Conservation (phyloP, 2,329 filamentous ascomycete genomes). For the Pestalotiopsis sp. region DNA sequence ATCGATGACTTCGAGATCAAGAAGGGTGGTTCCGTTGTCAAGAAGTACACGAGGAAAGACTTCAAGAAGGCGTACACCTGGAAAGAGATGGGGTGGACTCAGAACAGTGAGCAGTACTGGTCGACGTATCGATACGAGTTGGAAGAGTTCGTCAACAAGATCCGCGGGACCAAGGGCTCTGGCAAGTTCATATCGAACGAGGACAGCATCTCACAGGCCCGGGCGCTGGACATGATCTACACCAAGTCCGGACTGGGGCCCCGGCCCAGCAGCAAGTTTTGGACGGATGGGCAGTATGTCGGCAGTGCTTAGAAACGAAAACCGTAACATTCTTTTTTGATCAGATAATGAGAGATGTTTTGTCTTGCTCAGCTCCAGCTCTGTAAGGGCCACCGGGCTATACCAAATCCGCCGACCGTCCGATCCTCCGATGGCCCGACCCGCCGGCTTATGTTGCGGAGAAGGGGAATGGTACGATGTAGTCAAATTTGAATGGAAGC, state of each 20-base stretch:
- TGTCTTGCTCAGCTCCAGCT: no score
- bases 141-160: conserved; percentile 48
- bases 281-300: background rate
- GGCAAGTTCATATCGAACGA: conserved; percentile 41
- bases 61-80: conserved; percentile 36
- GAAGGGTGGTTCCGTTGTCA: conserved; percentile 17
- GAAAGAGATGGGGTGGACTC: conserved; percentile 30
- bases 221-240: conserved; percentile 48
- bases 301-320: no score
- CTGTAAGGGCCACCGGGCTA: no score
- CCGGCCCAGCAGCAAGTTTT: conserved; percentile 17
- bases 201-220: conserved; percentile 46
- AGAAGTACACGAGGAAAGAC: conserved; percentile 24
- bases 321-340: no score
- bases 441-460: no score
- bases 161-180: conserved; percentile 36
- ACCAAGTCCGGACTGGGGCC: conserved; percentile 35
- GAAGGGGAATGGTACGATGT: no score
- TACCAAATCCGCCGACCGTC: no score
- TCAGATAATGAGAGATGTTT: no score
- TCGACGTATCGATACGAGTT: conserved; percentile 46
- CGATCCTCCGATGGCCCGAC: no score
- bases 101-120: conserved; percentile 38
- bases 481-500: no score
- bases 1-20: conserved; percentile 29